These are phyloP conservation scores for Eimeria falciformis DNA, from an alignment of 169 alveolate genomes.

Conservation along the genomic window DNA sequence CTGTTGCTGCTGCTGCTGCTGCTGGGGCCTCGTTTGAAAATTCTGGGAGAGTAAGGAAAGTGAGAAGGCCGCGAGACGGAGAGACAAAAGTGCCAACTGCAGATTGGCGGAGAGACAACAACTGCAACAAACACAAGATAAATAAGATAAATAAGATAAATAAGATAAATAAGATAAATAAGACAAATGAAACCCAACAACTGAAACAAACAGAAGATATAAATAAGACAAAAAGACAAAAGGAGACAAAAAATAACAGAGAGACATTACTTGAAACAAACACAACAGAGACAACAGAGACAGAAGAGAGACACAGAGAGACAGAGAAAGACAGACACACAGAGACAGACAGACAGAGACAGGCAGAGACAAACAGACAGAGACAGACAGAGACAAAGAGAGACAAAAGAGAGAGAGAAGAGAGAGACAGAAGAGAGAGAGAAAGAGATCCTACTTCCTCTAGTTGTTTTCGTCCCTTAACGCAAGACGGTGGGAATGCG, in stretches of 20 bases:
- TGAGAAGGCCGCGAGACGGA: background rate
- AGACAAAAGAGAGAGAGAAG: too few relatives aligned
- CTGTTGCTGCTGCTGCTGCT: background rate
- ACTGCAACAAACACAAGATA: background rate
- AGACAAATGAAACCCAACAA: too few relatives aligned
- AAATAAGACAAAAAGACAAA: too few relatives aligned
- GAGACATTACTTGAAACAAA: background rate
- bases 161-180: too few relatives aligned
- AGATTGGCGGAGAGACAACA: background rate
- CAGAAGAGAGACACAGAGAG: background rate
- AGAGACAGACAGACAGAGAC: too few relatives aligned
- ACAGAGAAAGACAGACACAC: too few relatives aligned
- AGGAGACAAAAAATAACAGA: background rate
- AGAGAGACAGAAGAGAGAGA: background rate
- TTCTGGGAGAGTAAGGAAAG: background rate
- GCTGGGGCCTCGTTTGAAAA: background rate
- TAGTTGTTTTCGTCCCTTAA: background rate
- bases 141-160: too few relatives aligned
- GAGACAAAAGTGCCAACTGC: background rate
- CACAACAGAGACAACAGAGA: background rate
- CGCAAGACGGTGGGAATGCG: background rate
- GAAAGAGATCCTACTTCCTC: background rate
- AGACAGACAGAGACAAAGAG: too few relatives aligned
- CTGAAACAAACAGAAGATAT: too few relatives aligned
- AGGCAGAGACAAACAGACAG: too few relatives aligned